Percentiles rank a stretch among this genome's conserved stretches.
These are phyloP conservation scores for Lactarius deliciosus DNA, from an alignment of 768 basidiomycete genomes.

Conservation along the genomic window DNA sequence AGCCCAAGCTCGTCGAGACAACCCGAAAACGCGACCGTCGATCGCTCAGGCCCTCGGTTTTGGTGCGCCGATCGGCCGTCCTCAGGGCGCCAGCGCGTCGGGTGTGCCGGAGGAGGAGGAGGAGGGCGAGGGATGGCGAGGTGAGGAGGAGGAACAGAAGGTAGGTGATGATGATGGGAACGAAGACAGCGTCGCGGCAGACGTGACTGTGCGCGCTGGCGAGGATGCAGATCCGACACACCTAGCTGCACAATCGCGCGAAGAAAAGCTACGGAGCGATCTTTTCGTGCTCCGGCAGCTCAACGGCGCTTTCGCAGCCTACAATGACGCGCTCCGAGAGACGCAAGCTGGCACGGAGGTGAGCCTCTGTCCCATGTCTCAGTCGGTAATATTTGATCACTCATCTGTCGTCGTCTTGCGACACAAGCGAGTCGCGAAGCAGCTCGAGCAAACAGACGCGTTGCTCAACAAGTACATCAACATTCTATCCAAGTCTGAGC, in stretches of 20 bases:
- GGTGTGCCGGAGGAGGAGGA: conserved; percentile 26
- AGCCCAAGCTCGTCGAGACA: conserved; percentile 15
- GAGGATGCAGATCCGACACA: conserved; percentile 28
- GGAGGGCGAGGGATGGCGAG: conserved; percentile 24
- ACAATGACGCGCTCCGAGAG: conserved; percentile 65
- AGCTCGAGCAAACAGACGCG: conserved; percentile 69
- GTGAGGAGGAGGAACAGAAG: conserved; percentile 21
- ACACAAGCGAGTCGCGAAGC: conserved; percentile 56
- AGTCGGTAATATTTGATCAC: neutral
- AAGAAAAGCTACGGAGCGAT: conserved; percentile 76
- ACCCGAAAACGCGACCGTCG: conserved; percentile 20
- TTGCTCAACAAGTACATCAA: conserved; percentile 73
- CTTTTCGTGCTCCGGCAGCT: conserved; percentile 70
- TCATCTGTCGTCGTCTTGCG: neutral
- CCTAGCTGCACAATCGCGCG: conserved; percentile 43
- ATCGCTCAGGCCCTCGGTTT: conserved; percentile 22
- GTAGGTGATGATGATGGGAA: conserved; percentile 26
- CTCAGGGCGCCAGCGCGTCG: conserved; percentile 2
- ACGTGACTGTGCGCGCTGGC: conserved; percentile 33
- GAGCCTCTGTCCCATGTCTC: conserved; percentile 29
- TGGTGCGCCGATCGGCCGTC: conserved; percentile 1
- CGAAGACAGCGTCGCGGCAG: conserved; percentile 19
- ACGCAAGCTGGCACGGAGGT: conserved; percentile 73
- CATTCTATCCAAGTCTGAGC: conserved; percentile 69
- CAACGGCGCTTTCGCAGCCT: conserved; percentile 65